Percentiles rank a stretch among this genome's conserved stretches.
phyloP scores from a whole-genome alignment of 1,284 basidiomycete species.

The Phaffia rhodozyma region DNA sequence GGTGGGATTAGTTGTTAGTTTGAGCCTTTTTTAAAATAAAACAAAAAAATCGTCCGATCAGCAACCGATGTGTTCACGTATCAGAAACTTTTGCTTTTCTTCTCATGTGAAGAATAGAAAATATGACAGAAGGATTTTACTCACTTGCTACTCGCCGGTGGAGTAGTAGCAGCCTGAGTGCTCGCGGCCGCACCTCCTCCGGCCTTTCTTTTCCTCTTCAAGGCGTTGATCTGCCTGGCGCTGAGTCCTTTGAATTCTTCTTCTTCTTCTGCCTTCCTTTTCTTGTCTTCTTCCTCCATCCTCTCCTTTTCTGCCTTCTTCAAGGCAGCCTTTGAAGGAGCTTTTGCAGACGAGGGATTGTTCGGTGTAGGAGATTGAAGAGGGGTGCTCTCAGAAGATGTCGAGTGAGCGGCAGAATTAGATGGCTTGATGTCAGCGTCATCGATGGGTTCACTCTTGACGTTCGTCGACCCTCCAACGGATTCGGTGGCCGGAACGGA shows the following conservation, averaged over 20 bases:
- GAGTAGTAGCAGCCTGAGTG: background rate
- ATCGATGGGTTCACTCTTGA: slow-evolving; percentile 22
- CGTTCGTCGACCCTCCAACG: slow-evolving; percentile 9
- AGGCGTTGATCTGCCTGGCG: slow-evolving; percentile 34
- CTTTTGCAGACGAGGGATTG: background rate
- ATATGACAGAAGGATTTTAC: slow-evolving; percentile 2
- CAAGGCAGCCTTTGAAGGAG: slow-evolving; percentile 3
- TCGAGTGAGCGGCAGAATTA: background rate
- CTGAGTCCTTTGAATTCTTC: slow-evolving; percentile 34
- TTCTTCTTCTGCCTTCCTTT: slow-evolving; percentile 15
- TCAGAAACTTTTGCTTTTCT: background rate
- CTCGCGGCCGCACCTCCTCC: slow-evolving; percentile 25
- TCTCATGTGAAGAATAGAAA: background rate
- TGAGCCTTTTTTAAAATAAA: background rate
- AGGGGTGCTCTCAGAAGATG: background rate
- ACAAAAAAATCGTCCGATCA: too few species aligned
- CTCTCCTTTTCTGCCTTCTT: slow-evolving; percentile 26
- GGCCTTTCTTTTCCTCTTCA: slow-evolving; percentile 34
- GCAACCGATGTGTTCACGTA: background rate
- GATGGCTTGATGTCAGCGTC: slow-evolving; percentile 24
- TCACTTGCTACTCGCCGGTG: slow-evolving; percentile 32
- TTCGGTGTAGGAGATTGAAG: background rate
- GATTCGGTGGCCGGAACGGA: background rate
- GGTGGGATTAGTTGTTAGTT: slow-evolving; percentile 14
- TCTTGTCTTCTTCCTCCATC: slow-evolving; percentile 21